Evolutionary conservation across 768 basidiomycete species (phyloP), one percentile per base, ranked within the genome.

Genomic region (Lepiota brunneoincarnata): DNA sequence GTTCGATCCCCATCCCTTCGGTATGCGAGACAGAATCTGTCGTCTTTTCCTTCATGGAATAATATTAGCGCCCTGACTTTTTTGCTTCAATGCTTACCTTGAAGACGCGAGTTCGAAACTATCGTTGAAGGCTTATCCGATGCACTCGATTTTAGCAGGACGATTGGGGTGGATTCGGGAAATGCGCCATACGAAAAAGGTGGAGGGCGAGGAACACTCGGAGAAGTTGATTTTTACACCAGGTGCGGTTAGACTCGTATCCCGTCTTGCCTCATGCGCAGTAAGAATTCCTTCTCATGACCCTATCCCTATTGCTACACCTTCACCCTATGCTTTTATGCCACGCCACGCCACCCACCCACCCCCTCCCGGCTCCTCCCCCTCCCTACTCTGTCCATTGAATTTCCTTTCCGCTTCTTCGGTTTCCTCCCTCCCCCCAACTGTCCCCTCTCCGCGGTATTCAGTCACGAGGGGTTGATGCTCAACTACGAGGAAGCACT

Each of bases 201-300:
- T 18, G 89, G 90, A 2, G 81, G 80, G 2, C 75, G 83, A 14
- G 82, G 86, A 51, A 79, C 82, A 11, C 75, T 94, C 18, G 90
- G 90, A 21, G 93, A 92, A 63, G 93, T 95, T 0, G 95, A 98
- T 65, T 86, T 98, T 60, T 98, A 92, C 73, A 94, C 92, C 2
- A 93, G 90, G 93, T 84, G 55, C 28, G 76, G 59, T 17, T 14
- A 49, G 14, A 20, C 15, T 49, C 40, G 17, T 35, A 34, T n/a
- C 28, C 34, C 23, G 15, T 9, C 6, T 23, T 52, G 43, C 37
- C 42, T 52, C 51, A 23, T 46, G 23, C 11, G 40, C n/a, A 24
- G 51, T 45, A 35, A 35, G 39, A 38, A 36, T 34, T 24, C 18
- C 37, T 44, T 26, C 44, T 20, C 24, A 20, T 4, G 42, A 36